Evolutionary conservation across 306 rosid species (phyloP), one percentile per base, ranked within the genome.

Genomic region (Begonia loranthoides): DNA sequence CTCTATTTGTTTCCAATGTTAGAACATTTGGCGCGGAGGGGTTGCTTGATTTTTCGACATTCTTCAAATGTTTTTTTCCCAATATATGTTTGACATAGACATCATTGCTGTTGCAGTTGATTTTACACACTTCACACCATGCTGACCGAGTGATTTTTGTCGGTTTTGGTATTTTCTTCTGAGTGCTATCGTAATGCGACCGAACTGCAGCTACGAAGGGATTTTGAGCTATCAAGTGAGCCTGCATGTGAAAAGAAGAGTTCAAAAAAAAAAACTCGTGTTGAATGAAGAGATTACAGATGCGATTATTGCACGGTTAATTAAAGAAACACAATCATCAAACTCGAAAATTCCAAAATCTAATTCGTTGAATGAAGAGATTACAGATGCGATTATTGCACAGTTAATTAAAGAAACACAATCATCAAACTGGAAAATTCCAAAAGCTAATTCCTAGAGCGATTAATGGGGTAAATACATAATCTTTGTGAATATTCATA

Each of bases 11-110:
- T 34, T 63, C 41, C 19, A 19, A 12, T 6, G 56, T 56, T 4
- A 13, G 49, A 16, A 64, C 62, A 48, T 50, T 63, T 49, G 66
- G 41, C 12, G 50, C 15, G 51, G 39, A 9, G 1, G 19, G 24
- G 13, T 58, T 59, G 44, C 43, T 51, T n/a, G 64, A 67, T 53
- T 67, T 58, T 12, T 76, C 66, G 64, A 67, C 11, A 33, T 76
- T 81, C 67, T 56, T 78, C 52, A 66, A 49, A 62, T 85, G 95
- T 60, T 85, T 85, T 78, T 70, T 85, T 54, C 95, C 95, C 2
- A 56, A 12, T 38, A 74, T 40, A 64, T 85, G 95, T 39, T 41
- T 17, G 62, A 49, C 17, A 44, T 81, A 85, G 22, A 62, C 50
- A 58, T 76, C 84, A 41, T 17, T 68, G 78, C 72, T 79, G 66